These are phyloP conservation scores for Ceriops decandra DNA, from an alignment of 345 rosid genomes.

Conservation along the genomic window DNA sequence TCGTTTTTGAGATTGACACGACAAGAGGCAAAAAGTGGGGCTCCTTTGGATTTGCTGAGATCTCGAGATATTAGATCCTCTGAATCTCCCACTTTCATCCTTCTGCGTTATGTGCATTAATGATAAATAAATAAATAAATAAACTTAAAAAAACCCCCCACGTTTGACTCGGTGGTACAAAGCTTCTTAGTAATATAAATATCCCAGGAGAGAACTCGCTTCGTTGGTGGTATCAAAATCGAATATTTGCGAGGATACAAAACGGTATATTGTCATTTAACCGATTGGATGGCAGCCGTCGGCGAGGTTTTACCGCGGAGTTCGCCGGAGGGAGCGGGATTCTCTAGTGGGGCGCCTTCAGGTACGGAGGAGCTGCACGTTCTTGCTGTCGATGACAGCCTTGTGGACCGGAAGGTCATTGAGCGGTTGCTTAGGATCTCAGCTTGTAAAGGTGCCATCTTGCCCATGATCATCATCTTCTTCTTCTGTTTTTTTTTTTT, in stretches of 20 bases:
- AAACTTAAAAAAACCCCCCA: too few species aligned
- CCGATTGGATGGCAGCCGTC: slow-evolving; percentile 27
- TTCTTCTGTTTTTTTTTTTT: background rate
- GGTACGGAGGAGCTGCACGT: slow-evolving; percentile 64
- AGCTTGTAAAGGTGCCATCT: slow-evolving; percentile 63
- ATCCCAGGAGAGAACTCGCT: background rate
- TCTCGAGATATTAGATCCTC: slow-evolving; percentile 44
- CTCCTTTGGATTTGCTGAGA: slow-evolving; percentile 40
- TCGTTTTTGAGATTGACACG: slow-evolving; percentile 14
- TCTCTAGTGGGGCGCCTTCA: slow-evolving; percentile 19
- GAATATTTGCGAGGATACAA: background rate
- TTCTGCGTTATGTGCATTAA: slow-evolving; percentile 3
- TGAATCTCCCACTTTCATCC: slow-evolving; percentile 32
- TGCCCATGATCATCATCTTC: background rate
- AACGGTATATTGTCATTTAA: background rate
- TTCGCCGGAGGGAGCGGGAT: slow-evolving; percentile 12
- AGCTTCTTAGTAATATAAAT: background rate
- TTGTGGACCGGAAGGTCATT: slow-evolving; percentile 72
- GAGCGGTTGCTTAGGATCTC: slow-evolving; percentile 71
- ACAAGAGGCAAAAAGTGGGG: slow-evolving; percentile 34
- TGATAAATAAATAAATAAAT: background rate
- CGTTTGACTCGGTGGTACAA: background rate
- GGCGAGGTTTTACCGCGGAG: slow-evolving; percentile 32
- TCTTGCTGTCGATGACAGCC: slow-evolving; percentile 91
- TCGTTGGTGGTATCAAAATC: background rate